phyloP scores from a whole-genome alignment of 352 stramenopile species.

The Phytophthora capsici region DNA sequence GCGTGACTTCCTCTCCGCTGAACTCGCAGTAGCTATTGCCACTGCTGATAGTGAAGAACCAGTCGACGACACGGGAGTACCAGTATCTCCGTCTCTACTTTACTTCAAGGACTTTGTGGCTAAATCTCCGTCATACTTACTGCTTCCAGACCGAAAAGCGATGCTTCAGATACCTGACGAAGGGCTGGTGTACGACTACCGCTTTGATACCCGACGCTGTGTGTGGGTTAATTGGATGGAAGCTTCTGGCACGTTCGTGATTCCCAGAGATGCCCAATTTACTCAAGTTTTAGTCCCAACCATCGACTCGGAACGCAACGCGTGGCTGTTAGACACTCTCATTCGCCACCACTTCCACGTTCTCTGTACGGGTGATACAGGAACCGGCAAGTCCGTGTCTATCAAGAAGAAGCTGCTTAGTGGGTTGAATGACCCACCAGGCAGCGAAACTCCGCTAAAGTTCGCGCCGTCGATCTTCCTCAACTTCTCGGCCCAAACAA shows the following conservation, averaged over 20 bases:
- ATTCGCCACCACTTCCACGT: constrained; percentile 91
- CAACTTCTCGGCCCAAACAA: constrained; percentile 94
- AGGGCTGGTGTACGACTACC: constrained; percentile 91
- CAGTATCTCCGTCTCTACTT: constrained; percentile 38
- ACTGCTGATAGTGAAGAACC: constrained; percentile 9
- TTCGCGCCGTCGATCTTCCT: constrained; percentile 90
- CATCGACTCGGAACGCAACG: constrained; percentile 93
- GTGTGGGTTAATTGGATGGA: constrained; percentile 88
- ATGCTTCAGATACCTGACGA: constrained; percentile 64
- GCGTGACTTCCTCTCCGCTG: constrained; percentile 67
- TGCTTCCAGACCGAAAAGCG: constrained; percentile 36
- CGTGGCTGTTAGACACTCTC: constrained; percentile 91
- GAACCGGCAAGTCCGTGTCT: constrained; percentile 94
- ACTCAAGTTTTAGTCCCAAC: constrained; percentile 93
- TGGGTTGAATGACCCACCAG: constrained; percentile 63
- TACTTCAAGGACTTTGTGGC: constrained; percentile 86
- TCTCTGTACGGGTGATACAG: constrained; percentile 92
- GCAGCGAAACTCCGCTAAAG: constrained; percentile 22
- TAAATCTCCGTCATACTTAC: constrained; percentile 83
- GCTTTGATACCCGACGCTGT: constrained; percentile 87
- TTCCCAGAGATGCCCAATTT: constrained; percentile 81
- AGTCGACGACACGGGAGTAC: constrained; percentile 32
- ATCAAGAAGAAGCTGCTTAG: constrained; percentile 94
- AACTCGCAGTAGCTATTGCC: constrained; percentile 29
- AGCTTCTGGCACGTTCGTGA: constrained; percentile 46